A percentile compares a stretch with the other conserved stretches of the same genome.
Evolutionary conservation across 2,329 filamentous ascomycete species (phyloP).

Genomic region (Gnomoniopsis sp.): DNA sequence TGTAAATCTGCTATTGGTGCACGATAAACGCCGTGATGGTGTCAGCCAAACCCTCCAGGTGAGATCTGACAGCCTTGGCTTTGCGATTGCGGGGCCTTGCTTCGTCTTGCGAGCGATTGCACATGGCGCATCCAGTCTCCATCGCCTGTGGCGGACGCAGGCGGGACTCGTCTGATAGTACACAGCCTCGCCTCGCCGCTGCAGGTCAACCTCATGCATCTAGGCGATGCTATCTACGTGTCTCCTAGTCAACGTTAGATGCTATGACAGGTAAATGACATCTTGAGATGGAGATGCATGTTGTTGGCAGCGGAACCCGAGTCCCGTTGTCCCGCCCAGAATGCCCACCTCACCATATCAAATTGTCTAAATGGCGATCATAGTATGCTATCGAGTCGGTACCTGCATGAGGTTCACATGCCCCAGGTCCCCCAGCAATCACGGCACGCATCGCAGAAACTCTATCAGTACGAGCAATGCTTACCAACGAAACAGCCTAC

Average conservation of each 20-base stretch:
- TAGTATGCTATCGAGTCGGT: slow-evolving; percentile 8
- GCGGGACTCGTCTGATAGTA: not conserved
- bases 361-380: not conserved
- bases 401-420: slow-evolving; percentile 7
- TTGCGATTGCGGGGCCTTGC: not conserved
- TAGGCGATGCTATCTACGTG: not conserved
- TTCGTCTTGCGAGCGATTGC: not conserved
- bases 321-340: not conserved
- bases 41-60: not conserved
- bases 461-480: not conserved
- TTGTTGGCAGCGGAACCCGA: not conserved
- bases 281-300: not conserved
- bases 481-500: not conserved
- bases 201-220: not conserved
- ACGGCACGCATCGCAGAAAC: not conserved
- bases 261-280: no score
- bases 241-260: no score
- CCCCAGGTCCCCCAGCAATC: not conserved
- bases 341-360: not conserved
- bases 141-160: not conserved
- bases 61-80: not conserved
- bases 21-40: not conserved
- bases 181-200: not conserved
- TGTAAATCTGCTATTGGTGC: not conserved
- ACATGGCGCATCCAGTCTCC: not conserved